Percentiles rank a stretch among this genome's conserved stretches.
These are phyloP conservation scores for Yarrowia porcina DNA, from an alignment of 805 yeast genomes.

Conservation along the genomic window DNA sequence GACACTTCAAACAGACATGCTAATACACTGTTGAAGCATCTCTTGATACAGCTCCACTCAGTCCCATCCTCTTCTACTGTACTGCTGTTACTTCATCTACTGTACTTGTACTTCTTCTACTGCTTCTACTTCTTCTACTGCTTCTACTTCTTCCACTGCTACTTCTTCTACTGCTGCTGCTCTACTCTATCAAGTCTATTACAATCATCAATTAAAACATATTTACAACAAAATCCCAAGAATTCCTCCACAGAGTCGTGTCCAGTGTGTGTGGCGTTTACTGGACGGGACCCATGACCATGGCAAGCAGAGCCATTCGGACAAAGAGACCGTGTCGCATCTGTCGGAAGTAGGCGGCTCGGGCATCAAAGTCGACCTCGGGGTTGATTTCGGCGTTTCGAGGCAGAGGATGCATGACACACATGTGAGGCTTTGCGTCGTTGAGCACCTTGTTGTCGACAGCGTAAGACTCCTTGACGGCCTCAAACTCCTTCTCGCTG, in stretches of 20 bases:
- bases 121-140: neutral
- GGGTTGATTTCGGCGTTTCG: constrained; percentile 94
- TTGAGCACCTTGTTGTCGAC: constrained; percentile 89
- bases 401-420: constrained; percentile 98
- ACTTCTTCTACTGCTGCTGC: neutral
- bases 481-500: constrained; percentile 70
- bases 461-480: constrained; percentile 85
- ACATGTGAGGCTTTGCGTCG: constrained; percentile 96
- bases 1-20: too few species aligned
- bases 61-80: too few species aligned
- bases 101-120: neutral
- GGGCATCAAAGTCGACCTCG: constrained; percentile 98
- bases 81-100: neutral
- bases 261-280: constrained; percentile 35
- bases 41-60: too few species aligned
- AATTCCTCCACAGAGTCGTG: neutral
- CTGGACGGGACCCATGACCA: constrained; percentile 90
- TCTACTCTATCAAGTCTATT: neutral
- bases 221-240: constrained; percentile 3
- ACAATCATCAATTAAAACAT: constrained; percentile 20
- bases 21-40: too few species aligned
- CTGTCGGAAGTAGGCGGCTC: constrained; percentile 99
- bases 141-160: neutral
- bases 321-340: constrained; percentile 98
- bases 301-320: constrained; percentile 97